A percentile compares a stretch with the other conserved stretches of the same genome.
phyloP scores from a whole-genome alignment of 139 green algal genomes.

The Bryopsis sp. region DNA sequence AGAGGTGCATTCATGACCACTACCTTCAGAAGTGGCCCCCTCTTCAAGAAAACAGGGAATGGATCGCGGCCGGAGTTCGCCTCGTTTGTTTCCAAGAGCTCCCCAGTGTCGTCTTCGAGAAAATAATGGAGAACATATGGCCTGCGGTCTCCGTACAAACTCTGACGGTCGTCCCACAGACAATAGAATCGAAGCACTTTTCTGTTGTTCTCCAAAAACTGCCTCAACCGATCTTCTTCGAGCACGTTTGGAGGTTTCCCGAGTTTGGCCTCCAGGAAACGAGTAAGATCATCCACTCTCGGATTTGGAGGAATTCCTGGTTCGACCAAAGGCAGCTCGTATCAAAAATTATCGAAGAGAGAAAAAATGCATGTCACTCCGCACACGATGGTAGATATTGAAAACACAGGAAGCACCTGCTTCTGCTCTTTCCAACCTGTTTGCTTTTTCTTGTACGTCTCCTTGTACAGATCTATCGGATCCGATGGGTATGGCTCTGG shows the following conservation, averaged over 20 bases:
- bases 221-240: constrained; percentile 47
- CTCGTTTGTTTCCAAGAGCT: constrained; percentile 82
- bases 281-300: constrained; percentile 51
- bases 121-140: constrained; percentile 87
- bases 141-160: constrained; percentile 71
- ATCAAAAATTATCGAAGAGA: neutral
- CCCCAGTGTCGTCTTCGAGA: constrained; percentile 83
- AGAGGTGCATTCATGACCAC: neutral
- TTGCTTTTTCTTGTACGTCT: neutral
- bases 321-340: neutral
- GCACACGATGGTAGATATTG: too few species aligned
- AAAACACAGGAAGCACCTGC: too few species aligned
- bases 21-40: constrained; percentile 63
- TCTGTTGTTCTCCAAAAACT: constrained; percentile 63
- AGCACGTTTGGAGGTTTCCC: constrained; percentile 62
- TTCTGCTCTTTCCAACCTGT: constrained; percentile 6
- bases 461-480: constrained; percentile 16
- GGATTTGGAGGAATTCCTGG: constrained; percentile 20
- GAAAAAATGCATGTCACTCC: constrained; percentile 8
- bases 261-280: constrained; percentile 65
- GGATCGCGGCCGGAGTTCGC: constrained; percentile 68
- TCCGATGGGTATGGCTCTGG: constrained; percentile 20
- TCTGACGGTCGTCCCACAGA: constrained; percentile 75
- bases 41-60: constrained; percentile 79
- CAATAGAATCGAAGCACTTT: constrained; percentile 57